Evolutionary conservation across 352 stramenopile species (phyloP).

Genomic region (Achlya hypogyna): DNA sequence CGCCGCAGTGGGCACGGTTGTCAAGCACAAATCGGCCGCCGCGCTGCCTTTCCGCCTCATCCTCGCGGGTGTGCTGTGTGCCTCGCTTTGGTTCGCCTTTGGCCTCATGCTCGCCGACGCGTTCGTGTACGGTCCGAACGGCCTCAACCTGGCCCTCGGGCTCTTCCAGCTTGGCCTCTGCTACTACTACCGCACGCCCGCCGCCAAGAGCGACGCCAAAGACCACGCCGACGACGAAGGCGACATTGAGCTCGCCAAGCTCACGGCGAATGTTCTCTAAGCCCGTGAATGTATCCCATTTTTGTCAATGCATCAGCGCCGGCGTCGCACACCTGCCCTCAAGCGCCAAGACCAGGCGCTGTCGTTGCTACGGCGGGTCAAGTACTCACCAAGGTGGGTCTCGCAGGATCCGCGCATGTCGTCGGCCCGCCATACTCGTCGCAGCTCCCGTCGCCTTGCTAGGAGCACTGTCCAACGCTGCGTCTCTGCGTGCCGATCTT

Average conservation of each 20-base stretch:
- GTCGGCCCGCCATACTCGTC: too few species aligned
- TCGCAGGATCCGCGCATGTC: too few species aligned
- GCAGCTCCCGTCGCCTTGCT: too few species aligned
- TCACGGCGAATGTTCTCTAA: not conserved
- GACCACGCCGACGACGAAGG: not conserved
- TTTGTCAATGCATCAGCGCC: too few species aligned
- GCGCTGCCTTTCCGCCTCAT: slow-evolving; percentile 45
- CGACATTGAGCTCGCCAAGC: not conserved
- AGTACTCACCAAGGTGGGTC: too few species aligned
- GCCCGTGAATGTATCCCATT: too few species aligned
- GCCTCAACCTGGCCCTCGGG: slow-evolving; percentile 46
- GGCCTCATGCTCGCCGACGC: slow-evolving; percentile 37
- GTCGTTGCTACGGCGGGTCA: too few species aligned
- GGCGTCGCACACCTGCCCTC: too few species aligned
- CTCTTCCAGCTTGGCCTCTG: slow-evolving; percentile 47
- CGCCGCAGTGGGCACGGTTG: slow-evolving; percentile 35
- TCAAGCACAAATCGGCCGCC: slow-evolving; percentile 34
- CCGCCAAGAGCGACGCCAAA: not conserved
- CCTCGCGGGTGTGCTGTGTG: slow-evolving; percentile 36
- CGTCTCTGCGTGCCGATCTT: too few species aligned
- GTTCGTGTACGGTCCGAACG: slow-evolving; percentile 54
- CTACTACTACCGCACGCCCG: slow-evolving; percentile 17
- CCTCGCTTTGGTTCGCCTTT: slow-evolving; percentile 43
- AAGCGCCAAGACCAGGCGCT: too few species aligned
- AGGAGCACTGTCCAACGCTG: too few species aligned